Evolutionary conservation across 345 rosid genomes (phyloP), one percentile per base, ranked within the genome.

Genomic region (Capsella bursapastoris): DNA sequence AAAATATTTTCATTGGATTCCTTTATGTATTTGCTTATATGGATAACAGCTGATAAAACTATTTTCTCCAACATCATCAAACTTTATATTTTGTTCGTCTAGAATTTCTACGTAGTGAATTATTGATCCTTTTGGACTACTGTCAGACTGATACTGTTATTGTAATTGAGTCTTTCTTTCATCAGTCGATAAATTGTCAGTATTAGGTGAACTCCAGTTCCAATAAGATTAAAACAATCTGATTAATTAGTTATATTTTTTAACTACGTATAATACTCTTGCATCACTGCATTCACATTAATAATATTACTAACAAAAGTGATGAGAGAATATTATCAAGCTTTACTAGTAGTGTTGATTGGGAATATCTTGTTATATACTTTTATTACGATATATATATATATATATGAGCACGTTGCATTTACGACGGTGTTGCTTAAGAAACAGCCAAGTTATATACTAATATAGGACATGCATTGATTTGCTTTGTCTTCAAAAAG

Each of bases 401-500:
- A 57, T 13, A 40, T 59, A 22, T 22, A 1, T 59, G 56, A 75
- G 68, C 55, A 41, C 18, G 73, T 40, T 67, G 68, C 61, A 29
- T 16, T 67, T 38, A 41, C 73, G 38, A 66, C 13, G 31, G 55
- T 64, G 7, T 75, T 68, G 70, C 70, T 61, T 75, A 68, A 53
- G 64, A 75, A 53, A 13, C 22, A 75, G 74, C 58, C 64, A 75
- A 75, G 57, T 22, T 52, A 75, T 51, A 22, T 22, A 22, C 25
- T 22, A 2, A 22, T 22, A 29, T 52, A 68, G n/a, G 7, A 12
- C 61, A 75, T 43, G 22, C 6, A 56, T 34, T 22, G 49, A 15
- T 52, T 68, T 68, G 69, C 74, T 75, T 75, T 60, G 45, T 60
- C 28, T 34, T 34, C 15, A 75, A 44, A 61, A 68, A 68, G 64